Conservation (phyloP, 1,284 basidiomycete species). For the Irpex rosettiformis region DNA sequence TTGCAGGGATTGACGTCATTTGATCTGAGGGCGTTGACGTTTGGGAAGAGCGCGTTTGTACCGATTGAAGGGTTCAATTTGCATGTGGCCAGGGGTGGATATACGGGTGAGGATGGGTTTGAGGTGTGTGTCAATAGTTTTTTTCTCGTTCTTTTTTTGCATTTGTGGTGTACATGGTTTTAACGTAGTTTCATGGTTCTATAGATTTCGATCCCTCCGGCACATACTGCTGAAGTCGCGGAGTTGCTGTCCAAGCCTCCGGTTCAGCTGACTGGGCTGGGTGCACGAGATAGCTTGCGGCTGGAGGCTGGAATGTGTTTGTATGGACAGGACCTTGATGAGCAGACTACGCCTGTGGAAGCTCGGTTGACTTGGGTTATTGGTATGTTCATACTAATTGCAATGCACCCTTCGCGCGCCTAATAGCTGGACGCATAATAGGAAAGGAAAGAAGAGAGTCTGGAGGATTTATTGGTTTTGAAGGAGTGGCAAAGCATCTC, state of each 20-base stretch:
- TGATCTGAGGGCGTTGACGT: conserved; percentile 69
- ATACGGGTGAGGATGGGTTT: conserved; percentile 99
- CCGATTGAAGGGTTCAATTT: conserved; percentile 76
- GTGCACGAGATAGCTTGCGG: conserved; percentile 89
- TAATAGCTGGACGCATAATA: too few relatives aligned
- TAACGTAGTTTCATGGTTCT: not conserved
- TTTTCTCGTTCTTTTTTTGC: conserved; percentile 8
- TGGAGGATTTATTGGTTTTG: conserved; percentile 82
- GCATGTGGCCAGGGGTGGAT: conserved; percentile 95
- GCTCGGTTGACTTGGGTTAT: conserved; percentile 93
- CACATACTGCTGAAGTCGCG: conserved; percentile 71
- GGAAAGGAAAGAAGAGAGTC: conserved; percentile 79
- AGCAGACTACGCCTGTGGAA: conserved; percentile 84
- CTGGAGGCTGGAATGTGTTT: conserved; percentile 98
- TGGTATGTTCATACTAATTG: conserved; percentile 43
- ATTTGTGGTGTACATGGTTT: not conserved
- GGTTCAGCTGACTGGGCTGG: conserved; percentile 87
- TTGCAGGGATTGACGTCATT: conserved; percentile 72
- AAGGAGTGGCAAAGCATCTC: conserved; percentile 76
- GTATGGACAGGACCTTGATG: conserved; percentile 93
- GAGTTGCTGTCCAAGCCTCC: conserved; percentile 67
- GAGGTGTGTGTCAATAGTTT: too few relatives aligned
- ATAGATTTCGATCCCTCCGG: conserved; percentile 88
- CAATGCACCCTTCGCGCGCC: too few relatives aligned
- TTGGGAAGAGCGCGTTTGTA: conserved; percentile 78